Percentiles rank a stretch among this genome's conserved stretches.
These are phyloP conservation scores for Cryptosporidium parvum DNA, from an alignment of 169 alveolate genomes.

Conservation along the genomic window DNA sequence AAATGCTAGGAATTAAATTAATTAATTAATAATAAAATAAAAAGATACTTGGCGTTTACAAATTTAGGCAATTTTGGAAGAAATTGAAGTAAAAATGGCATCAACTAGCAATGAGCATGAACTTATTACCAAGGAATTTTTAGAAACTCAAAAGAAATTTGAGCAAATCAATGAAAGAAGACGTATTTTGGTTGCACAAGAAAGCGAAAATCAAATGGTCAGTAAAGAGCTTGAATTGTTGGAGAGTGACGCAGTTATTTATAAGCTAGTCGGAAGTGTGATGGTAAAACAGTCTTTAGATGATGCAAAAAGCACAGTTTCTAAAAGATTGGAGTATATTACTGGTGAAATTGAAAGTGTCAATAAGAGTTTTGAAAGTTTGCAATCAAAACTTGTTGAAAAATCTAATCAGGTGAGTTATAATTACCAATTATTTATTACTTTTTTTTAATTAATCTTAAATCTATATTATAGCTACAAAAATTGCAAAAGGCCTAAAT, in stretches of 20 bases:
- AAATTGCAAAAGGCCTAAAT: conserved; percentile 31
- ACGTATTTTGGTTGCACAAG: conserved; percentile 59
- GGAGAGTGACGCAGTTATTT: conserved; percentile 68
- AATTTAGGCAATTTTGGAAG: background rate
- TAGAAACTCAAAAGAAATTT: conserved; percentile 50
- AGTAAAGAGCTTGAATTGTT: conserved; percentile 45
- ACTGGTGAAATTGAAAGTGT: conserved; percentile 50
- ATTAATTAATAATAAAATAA: background rate
- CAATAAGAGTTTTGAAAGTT: conserved; percentile 32
- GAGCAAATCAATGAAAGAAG: conserved; percentile 62
- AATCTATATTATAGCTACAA: conserved; percentile 13
- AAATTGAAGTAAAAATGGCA: background rate
- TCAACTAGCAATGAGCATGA: conserved; percentile 22
- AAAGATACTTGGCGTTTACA: background rate
- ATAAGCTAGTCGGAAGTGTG: conserved; percentile 44
- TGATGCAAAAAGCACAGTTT: conserved; percentile 57
- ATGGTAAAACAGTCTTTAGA: conserved; percentile 71
- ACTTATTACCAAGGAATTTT: conserved; percentile 47
- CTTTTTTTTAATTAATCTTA: background rate
- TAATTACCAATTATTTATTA: background rate
- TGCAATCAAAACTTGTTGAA: conserved; percentile 39
- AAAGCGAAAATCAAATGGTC: conserved; percentile 71
- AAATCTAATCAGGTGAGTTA: conserved; percentile 68
- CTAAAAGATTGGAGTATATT: conserved; percentile 69
- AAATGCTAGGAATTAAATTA: background rate